These are phyloP conservation scores for Sarocladiaceae sp. DNA, from an alignment of 2,329 filamentous ascomycete species.

Conservation along the genomic window DNA sequence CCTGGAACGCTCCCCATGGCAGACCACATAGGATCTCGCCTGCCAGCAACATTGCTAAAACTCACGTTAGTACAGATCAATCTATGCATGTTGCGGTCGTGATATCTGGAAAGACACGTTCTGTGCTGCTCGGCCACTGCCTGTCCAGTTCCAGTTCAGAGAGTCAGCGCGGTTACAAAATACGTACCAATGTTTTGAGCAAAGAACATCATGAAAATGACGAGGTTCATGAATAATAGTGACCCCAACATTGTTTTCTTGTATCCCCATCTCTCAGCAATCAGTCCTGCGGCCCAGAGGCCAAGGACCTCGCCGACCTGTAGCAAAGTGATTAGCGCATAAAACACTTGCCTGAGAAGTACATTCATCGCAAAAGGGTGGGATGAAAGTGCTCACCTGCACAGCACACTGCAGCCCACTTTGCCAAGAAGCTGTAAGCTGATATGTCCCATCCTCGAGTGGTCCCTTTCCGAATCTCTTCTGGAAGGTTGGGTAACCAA, in stretches of 20 bases:
- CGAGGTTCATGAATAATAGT: constrained; percentile 40
- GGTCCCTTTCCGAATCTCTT: constrained; percentile 42
- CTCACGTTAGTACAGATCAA: background rate
- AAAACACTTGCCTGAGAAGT: constrained; percentile 32
- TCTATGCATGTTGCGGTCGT: background rate
- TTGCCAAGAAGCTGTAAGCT: constrained; percentile 53
- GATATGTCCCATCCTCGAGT: constrained; percentile 35
- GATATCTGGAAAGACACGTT: background rate
- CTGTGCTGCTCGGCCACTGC: background rate
- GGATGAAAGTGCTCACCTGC: background rate
- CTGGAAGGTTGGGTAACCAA: constrained; percentile 38
- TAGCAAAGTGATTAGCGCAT: constrained; percentile 18
- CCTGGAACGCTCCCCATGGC: background rate
- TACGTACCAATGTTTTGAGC: constrained; percentile 32
- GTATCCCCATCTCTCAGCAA: constrained; percentile 46
- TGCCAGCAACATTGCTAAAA: background rate
- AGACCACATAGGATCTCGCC: background rate
- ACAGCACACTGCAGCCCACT: constrained; percentile 33
- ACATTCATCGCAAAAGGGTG: background rate
- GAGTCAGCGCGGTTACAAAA: background rate
- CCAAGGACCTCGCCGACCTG: constrained; percentile 52
- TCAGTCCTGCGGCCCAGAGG: constrained; percentile 46
- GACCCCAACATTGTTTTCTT: constrained; percentile 44
- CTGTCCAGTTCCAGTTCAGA: background rate
- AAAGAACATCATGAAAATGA: constrained; percentile 52